phyloP scores from a whole-genome alignment of 371 early-diverging fungal genomes.

The Capniomyces stellatus region DNA sequence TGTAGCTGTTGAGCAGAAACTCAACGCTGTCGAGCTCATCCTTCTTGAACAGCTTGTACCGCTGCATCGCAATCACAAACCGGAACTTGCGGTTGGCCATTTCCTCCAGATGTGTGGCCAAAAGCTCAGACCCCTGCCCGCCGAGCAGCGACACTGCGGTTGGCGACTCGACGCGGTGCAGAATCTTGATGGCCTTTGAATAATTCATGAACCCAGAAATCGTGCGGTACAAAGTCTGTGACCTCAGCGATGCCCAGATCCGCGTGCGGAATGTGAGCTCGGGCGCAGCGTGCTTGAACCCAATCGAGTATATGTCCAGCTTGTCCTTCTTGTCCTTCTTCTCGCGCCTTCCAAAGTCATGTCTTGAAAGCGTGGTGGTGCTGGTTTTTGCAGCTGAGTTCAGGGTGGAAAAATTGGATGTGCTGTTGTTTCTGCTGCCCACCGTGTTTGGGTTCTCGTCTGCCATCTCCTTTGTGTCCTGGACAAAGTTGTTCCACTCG shows the following conservation, averaged over 20 bases:
- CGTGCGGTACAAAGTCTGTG: slow-evolving; percentile 76
- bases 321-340: slow-evolving; percentile 34
- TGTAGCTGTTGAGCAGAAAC: slow-evolving; percentile 54
- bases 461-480: slow-evolving; percentile 62
- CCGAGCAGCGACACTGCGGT: slow-evolving; percentile 42
- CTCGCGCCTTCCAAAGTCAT: slow-evolving; percentile 7
- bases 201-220: slow-evolving; percentile 85
- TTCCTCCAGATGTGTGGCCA: slow-evolving; percentile 47
- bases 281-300: slow-evolving; percentile 62
- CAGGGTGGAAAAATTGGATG: neutral
- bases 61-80: slow-evolving; percentile 78
- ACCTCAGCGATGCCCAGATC: slow-evolving; percentile 76
- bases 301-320: slow-evolving; percentile 57
- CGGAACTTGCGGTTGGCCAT: slow-evolving; percentile 60
- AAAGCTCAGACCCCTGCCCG: slow-evolving; percentile 33
- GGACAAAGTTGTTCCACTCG: slow-evolving; percentile 84
- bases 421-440: neutral
- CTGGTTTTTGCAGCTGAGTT: neutral
- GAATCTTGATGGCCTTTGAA: slow-evolving; percentile 56
- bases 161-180: slow-evolving; percentile 67
- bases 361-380: neutral
- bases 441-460: slow-evolving; percentile 36
- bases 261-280: slow-evolving; percentile 70
- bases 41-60: slow-evolving; percentile 53
- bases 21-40: slow-evolving; percentile 63